phyloP scores from a whole-genome alignment of 108 stramenopile species.

The Nitzschia sp. region DNA sequence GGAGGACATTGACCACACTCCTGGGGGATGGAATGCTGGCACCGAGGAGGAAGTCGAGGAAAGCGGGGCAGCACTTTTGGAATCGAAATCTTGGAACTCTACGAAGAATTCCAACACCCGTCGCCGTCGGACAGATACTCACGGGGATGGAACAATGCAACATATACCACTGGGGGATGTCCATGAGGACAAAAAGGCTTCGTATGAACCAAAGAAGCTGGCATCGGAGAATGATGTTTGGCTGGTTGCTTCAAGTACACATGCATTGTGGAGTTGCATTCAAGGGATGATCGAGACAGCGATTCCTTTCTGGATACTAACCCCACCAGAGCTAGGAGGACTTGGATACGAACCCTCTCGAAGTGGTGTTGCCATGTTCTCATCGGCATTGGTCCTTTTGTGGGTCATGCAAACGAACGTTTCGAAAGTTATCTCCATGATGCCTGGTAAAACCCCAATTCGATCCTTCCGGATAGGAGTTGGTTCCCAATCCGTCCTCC shows the following conservation, averaged over 20 bases:
- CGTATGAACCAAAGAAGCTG: background rate
- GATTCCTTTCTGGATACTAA: conserved; percentile 40
- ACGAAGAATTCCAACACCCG: background rate
- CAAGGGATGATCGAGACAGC: conserved; percentile 47
- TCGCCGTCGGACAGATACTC: background rate
- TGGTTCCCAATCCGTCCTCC: conserved; percentile 24
- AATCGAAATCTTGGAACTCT: background rate
- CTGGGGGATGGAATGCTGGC: background rate
- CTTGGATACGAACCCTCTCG: conserved; percentile 43
- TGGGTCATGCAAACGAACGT: conserved; percentile 32
- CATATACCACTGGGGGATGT: background rate
- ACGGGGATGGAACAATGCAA: background rate
- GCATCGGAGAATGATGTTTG: conserved; percentile 4
- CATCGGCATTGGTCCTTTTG: conserved; percentile 33
- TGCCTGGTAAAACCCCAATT: conserved; percentile 38
- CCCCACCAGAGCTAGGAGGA: conserved; percentile 39
- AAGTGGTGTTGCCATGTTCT: conserved; percentile 39
- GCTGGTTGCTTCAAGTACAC: conserved; percentile 11
- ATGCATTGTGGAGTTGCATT: conserved; percentile 11
- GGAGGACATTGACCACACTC: background rate
- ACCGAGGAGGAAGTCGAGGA: background rate
- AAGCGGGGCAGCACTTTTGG: background rate
- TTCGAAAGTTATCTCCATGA: conserved; percentile 25
- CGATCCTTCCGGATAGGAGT: conserved; percentile 45
- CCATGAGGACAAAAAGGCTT: conserved; percentile 12